These are phyloP conservation scores for Colletotrichum neosansevieriae DNA, from an alignment of 2,329 filamentous ascomycete species.

Conservation along the genomic window DNA sequence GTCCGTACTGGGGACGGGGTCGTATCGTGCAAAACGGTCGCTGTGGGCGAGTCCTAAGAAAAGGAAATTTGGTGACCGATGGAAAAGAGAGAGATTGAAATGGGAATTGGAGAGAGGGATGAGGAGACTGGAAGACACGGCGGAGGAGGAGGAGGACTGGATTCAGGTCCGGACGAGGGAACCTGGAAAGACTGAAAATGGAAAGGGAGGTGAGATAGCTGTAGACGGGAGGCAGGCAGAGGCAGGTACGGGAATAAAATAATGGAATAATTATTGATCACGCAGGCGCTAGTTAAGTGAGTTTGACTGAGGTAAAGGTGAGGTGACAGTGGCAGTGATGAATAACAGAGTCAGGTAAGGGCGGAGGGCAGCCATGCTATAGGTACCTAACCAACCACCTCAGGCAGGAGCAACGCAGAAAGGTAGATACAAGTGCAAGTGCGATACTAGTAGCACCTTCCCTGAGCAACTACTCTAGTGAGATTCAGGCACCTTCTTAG, in stretches of 20 bases:
- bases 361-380: conserved; percentile 3
- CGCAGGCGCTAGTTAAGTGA: no score
- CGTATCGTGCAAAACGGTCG: conserved; percentile 15
- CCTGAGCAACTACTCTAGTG: not conserved
- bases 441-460: not conserved
- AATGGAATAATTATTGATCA: no score
- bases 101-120: conserved; percentile 4
- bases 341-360: not conserved
- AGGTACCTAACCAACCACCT: no score
- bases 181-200: not conserved
- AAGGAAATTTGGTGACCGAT: not conserved
- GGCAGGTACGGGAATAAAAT: not conserved
- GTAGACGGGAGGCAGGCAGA: not conserved
- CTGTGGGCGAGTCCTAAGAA: not conserved
- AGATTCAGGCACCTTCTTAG: not conserved
- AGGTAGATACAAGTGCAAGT: not conserved
- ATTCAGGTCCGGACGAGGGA: not conserved
- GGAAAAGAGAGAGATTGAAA: conserved; percentile 4
- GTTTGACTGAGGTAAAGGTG: no score
- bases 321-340: no score
- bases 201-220: not conserved
- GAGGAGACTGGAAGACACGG: not conserved
- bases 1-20: conserved; percentile 27
- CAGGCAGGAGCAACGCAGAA: no score
- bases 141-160: conserved; percentile 11